phyloP scores from a whole-genome alignment of 345 rosid genomes.

The Eucalyptus sp. region DNA sequence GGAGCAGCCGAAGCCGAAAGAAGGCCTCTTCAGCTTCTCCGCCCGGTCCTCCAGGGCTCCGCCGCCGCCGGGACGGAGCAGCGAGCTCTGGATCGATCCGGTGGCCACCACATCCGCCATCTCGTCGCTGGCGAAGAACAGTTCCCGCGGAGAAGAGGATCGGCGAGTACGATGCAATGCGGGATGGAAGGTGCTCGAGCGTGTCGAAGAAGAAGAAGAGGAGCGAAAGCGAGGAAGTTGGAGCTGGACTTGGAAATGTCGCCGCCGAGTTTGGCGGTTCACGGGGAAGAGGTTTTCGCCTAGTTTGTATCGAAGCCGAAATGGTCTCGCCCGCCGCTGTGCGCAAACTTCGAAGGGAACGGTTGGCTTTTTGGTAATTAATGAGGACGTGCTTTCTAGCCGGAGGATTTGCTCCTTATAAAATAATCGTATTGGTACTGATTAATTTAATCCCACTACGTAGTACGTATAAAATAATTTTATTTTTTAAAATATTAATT shows the following conservation, averaged over 20 bases:
- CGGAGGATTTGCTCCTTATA: not conserved
- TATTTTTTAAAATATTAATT: fast-evolving
- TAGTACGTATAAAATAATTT: fast-evolving
- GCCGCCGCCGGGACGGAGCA: conserved; percentile 18
- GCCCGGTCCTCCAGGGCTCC: conserved; percentile 37
- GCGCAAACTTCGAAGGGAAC: not conserved
- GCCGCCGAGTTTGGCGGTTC: conserved; percentile 36
- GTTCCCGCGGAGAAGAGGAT: not conserved
- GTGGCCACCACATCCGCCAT: conserved; percentile 87
- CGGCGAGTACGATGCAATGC: not conserved
- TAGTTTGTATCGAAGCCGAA: conserved; percentile 45
- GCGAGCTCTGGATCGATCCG: conserved; percentile 43
- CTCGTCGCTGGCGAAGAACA: not conserved
- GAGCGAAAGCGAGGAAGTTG: not conserved
- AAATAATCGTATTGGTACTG: not conserved
- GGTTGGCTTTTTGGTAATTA: not conserved
- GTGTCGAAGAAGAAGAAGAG: not conserved
- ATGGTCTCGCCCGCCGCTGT: not conserved
- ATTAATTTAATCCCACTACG: not conserved
- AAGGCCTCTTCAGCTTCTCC: conserved; percentile 24
- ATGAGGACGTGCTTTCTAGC: not conserved
- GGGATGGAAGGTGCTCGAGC: not conserved
- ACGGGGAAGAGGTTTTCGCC: conserved; percentile 1
- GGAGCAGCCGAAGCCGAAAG: conserved; percentile 38
- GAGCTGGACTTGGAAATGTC: conserved; percentile 28